Base-by-base conservation (phyloP, 495 filamentous ascomycete species). In the Halenospora varia region DNA sequence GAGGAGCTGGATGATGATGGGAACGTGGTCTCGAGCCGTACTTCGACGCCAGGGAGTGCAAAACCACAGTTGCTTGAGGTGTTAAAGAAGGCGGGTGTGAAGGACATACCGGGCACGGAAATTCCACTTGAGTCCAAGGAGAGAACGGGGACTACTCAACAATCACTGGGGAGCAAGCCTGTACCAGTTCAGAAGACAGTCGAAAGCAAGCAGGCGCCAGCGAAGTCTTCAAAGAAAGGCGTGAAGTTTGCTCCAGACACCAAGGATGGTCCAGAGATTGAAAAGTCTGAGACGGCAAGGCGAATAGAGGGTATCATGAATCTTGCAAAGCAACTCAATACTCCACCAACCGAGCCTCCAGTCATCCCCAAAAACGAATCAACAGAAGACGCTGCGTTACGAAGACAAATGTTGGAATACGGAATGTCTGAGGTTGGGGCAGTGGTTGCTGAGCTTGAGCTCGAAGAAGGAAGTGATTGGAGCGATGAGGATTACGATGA, bases 1-100 rank as follows among this genome's bases (percentile, higher is more conserved):
- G 93, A 98, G 70, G 87, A 96, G 72, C 75, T 98, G 46, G 94
- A 98, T 68, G 93, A 96, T 18, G 85, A 96, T 17, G 94, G 83
- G 17, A 93, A 96, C 64, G 79, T 97, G 10, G 73, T 96, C 25
- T 86, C 81, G 0, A 84, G 73, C 53, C 77, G 75, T 24, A 73
- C 83, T 8, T 82, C 83, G 10, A 80, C 68, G 1, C 82, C 89
- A 0, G 83, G 82, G 18, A 79, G 87, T 45, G 71, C 76, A 8
- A 78, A 84, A 45, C 70, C 83, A 1, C 78, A 87, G 55, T 67
- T 92, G 13, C 59, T 88, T 19, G 83, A 90, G 15, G 77, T 84
- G 1, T 67, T 96, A 50, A 73, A 82, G 62, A 91, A 90, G 65
- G 86, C 81, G 35, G 89, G 89, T 15, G 70, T 90, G 2, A 74